Percentiles rank a stretch among this genome's conserved stretches.
phyloP scores from a whole-genome alignment of 768 basidiomycete genomes.

The Sporobolomyces roseus region DNA sequence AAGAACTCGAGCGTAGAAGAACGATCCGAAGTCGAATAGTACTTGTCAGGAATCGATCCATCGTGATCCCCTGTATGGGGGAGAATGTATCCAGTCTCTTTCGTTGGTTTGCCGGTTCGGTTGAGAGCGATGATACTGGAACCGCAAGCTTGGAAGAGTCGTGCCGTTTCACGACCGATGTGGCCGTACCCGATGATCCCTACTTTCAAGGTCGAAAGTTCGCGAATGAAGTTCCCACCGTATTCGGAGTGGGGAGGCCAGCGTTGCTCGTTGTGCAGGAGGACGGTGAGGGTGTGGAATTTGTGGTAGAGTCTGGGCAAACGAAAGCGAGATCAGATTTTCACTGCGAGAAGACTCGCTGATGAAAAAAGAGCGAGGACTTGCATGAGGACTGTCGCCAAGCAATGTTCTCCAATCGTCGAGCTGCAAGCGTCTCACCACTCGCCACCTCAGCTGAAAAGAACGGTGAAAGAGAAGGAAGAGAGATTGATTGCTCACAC shows the following conservation, averaged over 20 bases:
- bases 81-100: conserved; percentile 28
- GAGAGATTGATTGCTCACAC: too few species aligned
- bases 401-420: conserved; percentile 29
- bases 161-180: conserved; percentile 35
- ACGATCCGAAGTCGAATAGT: conserved; percentile 20
- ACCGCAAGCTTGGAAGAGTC: conserved; percentile 21
- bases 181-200: conserved; percentile 36
- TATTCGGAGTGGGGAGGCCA: conserved; percentile 14
- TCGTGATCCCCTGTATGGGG: conserved; percentile 34
- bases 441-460: too few species aligned
- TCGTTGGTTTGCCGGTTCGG: conserved; percentile 4
- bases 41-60: conserved; percentile 23
- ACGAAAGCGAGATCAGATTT: not conserved
- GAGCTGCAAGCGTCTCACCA: too few species aligned
- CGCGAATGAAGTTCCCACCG: conserved; percentile 33
- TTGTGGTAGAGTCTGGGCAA: conserved; percentile 23
- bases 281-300: conserved; percentile 10
- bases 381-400: conserved; percentile 8
- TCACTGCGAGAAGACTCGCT: not conserved
- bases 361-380: not conserved
- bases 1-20: conserved; percentile 16
- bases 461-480: too few species aligned
- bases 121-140: conserved; percentile 26
- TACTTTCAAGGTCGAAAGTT: conserved; percentile 23
- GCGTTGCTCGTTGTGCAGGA: conserved; percentile 7